These are phyloP conservation scores for Westerdykella aurantiaca DNA, from an alignment of 2,329 filamentous ascomycete species.

Conservation along the genomic window DNA sequence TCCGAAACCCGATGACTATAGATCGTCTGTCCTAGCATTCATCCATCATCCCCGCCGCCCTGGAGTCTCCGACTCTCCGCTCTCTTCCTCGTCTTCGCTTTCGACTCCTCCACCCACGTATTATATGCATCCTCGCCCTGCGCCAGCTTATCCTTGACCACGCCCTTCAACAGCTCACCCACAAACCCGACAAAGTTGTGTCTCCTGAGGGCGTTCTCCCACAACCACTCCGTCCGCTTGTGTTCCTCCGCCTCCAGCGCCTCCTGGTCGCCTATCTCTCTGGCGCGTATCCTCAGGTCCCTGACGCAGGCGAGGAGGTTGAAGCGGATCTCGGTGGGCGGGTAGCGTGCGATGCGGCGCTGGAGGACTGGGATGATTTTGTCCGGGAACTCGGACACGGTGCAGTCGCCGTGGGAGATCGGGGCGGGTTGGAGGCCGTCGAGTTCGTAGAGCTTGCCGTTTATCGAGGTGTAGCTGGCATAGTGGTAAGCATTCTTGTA, in stretches of 20 bases:
- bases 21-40: too few species aligned
- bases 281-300: conserved; percentile 70
- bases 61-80: conserved; percentile 22
- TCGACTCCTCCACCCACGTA: conserved; percentile 65
- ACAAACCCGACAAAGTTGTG: conserved; percentile 98
- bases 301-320: conserved; percentile 90
- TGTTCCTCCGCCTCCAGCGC: conserved; percentile 70
- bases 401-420: conserved; percentile 77
- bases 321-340: conserved; percentile 82
- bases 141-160: conserved; percentile 67
- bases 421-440: conserved; percentile 91
- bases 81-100: conserved; percentile 51
- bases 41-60: too few species aligned
- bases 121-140: conserved; percentile 62
- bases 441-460: conserved; percentile 81
- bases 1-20: too few species aligned
- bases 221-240: conserved; percentile 82
- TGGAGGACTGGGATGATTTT: conserved; percentile 84
- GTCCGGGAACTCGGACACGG: conserved; percentile 63
- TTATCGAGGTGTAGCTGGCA: conserved; percentile 65
- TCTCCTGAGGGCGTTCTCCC: conserved; percentile 85
- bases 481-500: background rate
- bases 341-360: conserved; percentile 77
- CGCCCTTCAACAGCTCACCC: conserved; percentile 81
- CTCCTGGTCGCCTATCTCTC: conserved; percentile 77